Evolutionary conservation across 2,329 filamentous ascomycete genomes (phyloP), one percentile per base, ranked within the genome.

Genomic region (Dactylellina haptotyla): DNA sequence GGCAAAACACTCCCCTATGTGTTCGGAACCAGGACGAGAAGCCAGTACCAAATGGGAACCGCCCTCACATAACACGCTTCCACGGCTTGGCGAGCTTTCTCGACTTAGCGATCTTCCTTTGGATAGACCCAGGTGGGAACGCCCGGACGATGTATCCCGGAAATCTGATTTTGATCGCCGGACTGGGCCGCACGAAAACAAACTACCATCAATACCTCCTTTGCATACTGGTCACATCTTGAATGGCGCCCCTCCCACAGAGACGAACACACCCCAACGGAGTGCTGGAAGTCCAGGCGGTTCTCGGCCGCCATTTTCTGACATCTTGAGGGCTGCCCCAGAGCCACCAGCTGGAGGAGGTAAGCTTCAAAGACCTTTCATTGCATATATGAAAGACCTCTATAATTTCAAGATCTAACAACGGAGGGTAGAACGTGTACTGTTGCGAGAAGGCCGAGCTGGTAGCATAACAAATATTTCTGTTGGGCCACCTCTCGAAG

Each of bases 321-420:
- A 73, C 25, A 66, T 73, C 53, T 53, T 73, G 28, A 73, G 69
- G 43, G 48, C 69, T 28, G 69, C 58, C 45, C 53, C 69, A 59
- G 69, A 73, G 61, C 53, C 69, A 48, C 34, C 61, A 56, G 34
- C 69, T 65, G 61, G 58, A 48, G 59, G 61, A 73, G 69, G 69
- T 73, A 65, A 73, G 69, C 51, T 73, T 66, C 54, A 65, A 66
- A 73, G 56, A 48, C 45, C 54, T 62, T 73, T 66, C 50, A 66
- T 54, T 62, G 30, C 37, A 4, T 63, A 66, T 53, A 53, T 73
- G 39, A 59, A 59, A 48, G 63, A 67, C 56, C 63, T 67, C 45
- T 73, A 57, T 20, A 61, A 48, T 62, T 66, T 59, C 61, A 62
- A 73, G 58, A 66, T 73, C 69, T 73, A 73, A 73, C 61, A 72